Evolutionary conservation across 2,329 filamentous ascomycete genomes (phyloP).

Genomic region (Cadophora sp.): DNA sequence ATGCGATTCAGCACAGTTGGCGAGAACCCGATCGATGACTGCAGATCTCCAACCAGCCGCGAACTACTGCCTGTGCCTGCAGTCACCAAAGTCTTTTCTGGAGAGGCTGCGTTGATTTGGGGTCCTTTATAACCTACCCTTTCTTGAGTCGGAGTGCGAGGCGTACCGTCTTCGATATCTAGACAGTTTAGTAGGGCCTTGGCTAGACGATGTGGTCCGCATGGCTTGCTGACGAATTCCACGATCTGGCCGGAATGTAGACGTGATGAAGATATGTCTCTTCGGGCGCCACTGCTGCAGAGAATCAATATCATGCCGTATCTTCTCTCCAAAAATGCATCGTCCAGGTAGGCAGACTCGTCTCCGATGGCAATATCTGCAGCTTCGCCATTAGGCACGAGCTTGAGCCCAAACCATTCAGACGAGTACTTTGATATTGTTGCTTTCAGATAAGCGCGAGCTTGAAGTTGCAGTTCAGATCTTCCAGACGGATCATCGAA

Average conservation of each 20-base stretch:
- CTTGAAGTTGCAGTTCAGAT: constrained; percentile 26
- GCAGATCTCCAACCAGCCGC: constrained; percentile 32
- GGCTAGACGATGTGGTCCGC: constrained; percentile 37
- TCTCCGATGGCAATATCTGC: constrained; percentile 35
- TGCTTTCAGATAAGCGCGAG: constrained; percentile 29
- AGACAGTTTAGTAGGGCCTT: constrained; percentile 37
- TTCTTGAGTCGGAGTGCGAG: constrained; percentile 3
- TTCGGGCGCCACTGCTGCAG: constrained; percentile 31
- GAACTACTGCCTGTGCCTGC: constrained; percentile 27
- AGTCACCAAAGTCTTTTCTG: constrained; percentile 24
- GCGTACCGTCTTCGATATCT: constrained; percentile 30
- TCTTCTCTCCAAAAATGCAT: constrained; percentile 18
- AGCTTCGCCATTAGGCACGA: constrained; percentile 16
- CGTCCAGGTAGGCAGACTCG: constrained; percentile 29
- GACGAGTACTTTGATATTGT: constrained; percentile 35
- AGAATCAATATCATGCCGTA: constrained; percentile 31
- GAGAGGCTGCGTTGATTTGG: constrained; percentile 13
- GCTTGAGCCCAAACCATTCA: constrained; percentile 33
- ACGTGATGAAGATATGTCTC: constrained; percentile 29
- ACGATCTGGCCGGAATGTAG: constrained; percentile 28
- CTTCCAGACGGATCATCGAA: constrained; percentile 28
- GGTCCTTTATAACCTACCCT: constrained; percentile 25
- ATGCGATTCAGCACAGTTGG: constrained; percentile 27
- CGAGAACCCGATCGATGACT: constrained; percentile 36
- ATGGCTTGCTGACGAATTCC: constrained; percentile 38